Conservation (phyloP, 306 rosid genomes). For the Albizia julibrissin region DNA sequence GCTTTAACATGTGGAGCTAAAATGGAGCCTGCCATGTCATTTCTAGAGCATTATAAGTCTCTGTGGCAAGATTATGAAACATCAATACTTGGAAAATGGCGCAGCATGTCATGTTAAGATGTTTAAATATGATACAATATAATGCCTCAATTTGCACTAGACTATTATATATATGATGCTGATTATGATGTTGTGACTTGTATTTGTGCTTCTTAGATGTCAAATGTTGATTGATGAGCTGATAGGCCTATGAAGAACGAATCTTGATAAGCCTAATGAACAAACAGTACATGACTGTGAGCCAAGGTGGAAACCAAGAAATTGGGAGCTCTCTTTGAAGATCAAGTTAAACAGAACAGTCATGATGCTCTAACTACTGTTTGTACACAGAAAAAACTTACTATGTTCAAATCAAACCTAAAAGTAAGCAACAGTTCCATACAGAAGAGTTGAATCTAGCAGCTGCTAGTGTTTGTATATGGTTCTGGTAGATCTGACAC, state of each 20-base stretch:
- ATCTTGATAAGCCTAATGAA: neutral
- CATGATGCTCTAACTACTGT: neutral
- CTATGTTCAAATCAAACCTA: constrained; percentile 29
- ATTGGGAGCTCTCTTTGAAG: neutral
- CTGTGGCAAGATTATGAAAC: neutral
- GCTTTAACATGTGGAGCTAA: neutral
- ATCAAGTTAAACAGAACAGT: neutral
- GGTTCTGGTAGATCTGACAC: neutral
- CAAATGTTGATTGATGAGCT: neutral
- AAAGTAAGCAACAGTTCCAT: constrained; percentile 23
- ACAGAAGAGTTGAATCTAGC: constrained; percentile 24
- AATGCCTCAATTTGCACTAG: neutral
- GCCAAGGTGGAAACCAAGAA: neutral
- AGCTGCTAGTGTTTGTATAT: constrained; percentile 27
- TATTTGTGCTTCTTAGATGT: neutral
- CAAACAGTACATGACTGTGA: neutral
- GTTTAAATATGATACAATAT: neutral
- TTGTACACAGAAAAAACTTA: neutral
- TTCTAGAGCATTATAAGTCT: neutral
- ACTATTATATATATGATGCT: neutral
- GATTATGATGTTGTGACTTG: neutral
- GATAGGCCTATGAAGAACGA: neutral
- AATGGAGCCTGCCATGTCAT: neutral
- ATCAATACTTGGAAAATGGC: neutral
- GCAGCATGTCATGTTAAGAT: neutral